Percentiles rank a stretch among this genome's conserved stretches.
These are phyloP conservation scores for Microbotryum lychnidis-dioicae DNA, from an alignment of 1,284 basidiomycete species.

Conservation along the genomic window DNA sequence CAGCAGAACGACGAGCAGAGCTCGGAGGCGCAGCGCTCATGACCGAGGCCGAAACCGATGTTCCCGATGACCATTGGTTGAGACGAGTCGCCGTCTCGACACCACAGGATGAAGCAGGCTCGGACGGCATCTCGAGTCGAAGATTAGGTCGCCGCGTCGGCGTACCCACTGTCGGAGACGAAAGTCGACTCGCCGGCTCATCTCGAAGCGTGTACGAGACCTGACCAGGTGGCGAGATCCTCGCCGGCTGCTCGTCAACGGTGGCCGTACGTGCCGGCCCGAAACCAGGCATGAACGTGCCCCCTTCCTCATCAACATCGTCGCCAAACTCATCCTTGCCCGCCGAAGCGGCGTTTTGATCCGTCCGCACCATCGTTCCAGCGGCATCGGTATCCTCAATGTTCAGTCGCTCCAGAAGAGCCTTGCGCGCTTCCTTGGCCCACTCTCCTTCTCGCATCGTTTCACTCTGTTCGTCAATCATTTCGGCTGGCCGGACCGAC, in stretches of 20 bases:
- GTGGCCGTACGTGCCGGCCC: slow-evolving; percentile 7
- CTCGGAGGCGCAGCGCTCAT: too few relatives aligned
- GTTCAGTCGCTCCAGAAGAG: too few relatives aligned
- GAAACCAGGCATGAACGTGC: slow-evolving; percentile 24
- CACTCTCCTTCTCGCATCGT: too few relatives aligned
- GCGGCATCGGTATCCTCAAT: too few relatives aligned
- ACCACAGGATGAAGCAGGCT: neutral
- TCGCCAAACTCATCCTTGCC: slow-evolving; percentile 26
- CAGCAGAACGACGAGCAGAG: neutral
- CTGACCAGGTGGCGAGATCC: slow-evolving; percentile 5
- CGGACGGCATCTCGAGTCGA: slow-evolving; percentile 11
- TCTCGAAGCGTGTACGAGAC: neutral
- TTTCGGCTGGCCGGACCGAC: too few relatives aligned
- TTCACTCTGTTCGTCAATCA: too few relatives aligned
- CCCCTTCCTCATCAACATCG: slow-evolving; percentile 19
- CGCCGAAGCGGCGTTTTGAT: too few relatives aligned
- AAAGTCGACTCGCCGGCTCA: too few relatives aligned
- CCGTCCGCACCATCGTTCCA: too few relatives aligned
- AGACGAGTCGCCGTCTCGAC: neutral
- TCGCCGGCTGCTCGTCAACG: slow-evolving; percentile 1
- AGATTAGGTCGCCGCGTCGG: slow-evolving; percentile 13
- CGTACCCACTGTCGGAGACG: too few relatives aligned
- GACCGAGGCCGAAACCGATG: too few relatives aligned
- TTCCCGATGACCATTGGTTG: neutral
- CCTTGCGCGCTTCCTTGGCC: too few relatives aligned